Conservation (phyloP, 306 rosid species). For the Abrus precatorius region DNA sequence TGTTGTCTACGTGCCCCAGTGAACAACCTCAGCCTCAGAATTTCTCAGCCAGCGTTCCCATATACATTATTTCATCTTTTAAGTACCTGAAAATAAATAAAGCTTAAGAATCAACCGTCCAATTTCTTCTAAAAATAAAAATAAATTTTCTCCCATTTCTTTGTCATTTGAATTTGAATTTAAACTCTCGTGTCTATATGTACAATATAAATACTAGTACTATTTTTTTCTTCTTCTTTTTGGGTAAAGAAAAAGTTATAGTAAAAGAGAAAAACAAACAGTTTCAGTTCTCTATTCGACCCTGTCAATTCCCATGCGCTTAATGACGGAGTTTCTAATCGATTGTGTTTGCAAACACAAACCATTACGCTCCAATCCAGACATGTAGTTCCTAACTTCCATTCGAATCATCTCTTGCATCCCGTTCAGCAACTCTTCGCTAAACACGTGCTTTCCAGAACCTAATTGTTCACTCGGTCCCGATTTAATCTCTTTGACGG, state of each 20-base stretch:
- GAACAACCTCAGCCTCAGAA: neutral
- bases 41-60: too few relatives aligned
- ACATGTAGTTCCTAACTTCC: constrained; percentile 83
- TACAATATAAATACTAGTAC: constrained; percentile 57
- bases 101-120: too few relatives aligned
- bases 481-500: neutral
- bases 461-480: constrained; percentile 30
- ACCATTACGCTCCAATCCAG: constrained; percentile 75
- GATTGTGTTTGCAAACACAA: constrained; percentile 64
- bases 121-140: too few relatives aligned
- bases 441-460: constrained; percentile 66
- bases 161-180: neutral
- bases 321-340: constrained; percentile 65
- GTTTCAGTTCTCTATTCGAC: constrained; percentile 54
- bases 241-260: neutral
- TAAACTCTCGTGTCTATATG: constrained; percentile 48
- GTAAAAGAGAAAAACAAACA: constrained; percentile 7
- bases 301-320: constrained; percentile 68
- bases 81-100: too few relatives aligned
- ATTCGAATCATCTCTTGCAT: constrained; percentile 87
- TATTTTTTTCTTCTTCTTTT: constrained; percentile 27
- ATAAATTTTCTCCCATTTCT: too few relatives aligned
- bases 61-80: too few relatives aligned
- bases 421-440: constrained; percentile 65
- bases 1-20: neutral